Percentiles rank a stretch among this genome's conserved stretches.
Conservation (phyloP, 805 yeast species). For the Cyberlindnera petersonii region DNA sequence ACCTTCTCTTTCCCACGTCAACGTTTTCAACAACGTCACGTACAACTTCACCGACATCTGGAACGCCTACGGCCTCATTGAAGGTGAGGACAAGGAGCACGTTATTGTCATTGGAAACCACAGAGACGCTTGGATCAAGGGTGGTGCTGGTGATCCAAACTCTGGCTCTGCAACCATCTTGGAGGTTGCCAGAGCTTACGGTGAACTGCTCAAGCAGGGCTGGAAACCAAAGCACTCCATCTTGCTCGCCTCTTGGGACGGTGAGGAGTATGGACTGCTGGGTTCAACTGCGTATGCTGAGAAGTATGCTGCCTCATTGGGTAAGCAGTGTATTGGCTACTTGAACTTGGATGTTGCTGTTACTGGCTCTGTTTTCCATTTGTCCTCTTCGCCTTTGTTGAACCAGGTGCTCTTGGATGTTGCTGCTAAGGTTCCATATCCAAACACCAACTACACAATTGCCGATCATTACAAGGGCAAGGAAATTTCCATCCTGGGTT, state of each 20-base stretch:
- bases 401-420: conserved; percentile 41
- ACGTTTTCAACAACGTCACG: conserved; percentile 57
- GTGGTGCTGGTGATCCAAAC: conserved; percentile 79
- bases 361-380: conserved; percentile 47
- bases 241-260: conserved; percentile 76
- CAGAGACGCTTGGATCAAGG: conserved; percentile 77
- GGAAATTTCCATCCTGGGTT: conserved; percentile 49
- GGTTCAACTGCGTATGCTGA: conserved; percentile 82
- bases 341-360: conserved; percentile 66
- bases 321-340: conserved; percentile 57
- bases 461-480: conserved; percentile 29
- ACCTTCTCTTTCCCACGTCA: conserved; percentile 43
- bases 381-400: conserved; percentile 57
- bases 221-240: conserved; percentile 68
- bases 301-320: conserved; percentile 44
- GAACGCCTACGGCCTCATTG: conserved; percentile 59
- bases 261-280: conserved; percentile 70
- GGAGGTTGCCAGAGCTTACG: conserved; percentile 60
- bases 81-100: conserved; percentile 50
- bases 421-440: conserved; percentile 45
- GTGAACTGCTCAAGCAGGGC: conserved; percentile 47
- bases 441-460: conserved; percentile 28
- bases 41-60: conserved; percentile 57
- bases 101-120: conserved; percentile 70
- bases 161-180: conserved; percentile 64